Conservation (phyloP, 495 filamentous ascomycete genomes). For the Trichoderma gamsii region DNA sequence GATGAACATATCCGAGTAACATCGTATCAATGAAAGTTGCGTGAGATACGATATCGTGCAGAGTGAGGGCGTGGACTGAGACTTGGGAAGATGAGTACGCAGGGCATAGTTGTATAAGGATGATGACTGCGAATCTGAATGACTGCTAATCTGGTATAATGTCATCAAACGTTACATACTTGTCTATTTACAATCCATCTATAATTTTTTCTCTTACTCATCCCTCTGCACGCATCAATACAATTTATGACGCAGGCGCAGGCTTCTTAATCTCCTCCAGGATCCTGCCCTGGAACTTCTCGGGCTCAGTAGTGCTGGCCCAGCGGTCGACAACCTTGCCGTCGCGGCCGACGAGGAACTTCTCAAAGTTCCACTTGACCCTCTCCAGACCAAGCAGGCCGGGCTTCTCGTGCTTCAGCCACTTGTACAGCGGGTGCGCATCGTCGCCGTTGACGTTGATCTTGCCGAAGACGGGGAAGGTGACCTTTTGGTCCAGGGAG, state of each 20-base stretch:
- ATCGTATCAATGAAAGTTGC: too few species aligned
- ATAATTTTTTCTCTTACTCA: too few species aligned
- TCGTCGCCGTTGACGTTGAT: conserved; percentile 83
- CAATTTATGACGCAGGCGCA: not conserved
- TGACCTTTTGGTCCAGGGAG: conserved; percentile 90
- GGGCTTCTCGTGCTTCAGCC: conserved; percentile 80
- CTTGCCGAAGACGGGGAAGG: conserved; percentile 88
- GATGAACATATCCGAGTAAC: too few species aligned
- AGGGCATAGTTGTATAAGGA: too few species aligned
- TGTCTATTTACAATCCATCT: too few species aligned
- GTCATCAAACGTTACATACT: too few species aligned
- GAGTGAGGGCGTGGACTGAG: too few species aligned
- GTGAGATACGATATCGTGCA: too few species aligned
- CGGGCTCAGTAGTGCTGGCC: conserved; percentile 82
- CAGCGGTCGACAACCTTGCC: conserved; percentile 76
- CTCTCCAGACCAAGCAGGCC: conserved; percentile 79
- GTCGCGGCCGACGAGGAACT: conserved; percentile 84
- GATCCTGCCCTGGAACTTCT: conserved; percentile 65
- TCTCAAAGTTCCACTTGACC: conserved; percentile 98
- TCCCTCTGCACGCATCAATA: too few species aligned
- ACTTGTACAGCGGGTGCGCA: conserved; percentile 75
- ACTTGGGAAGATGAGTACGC: too few species aligned
- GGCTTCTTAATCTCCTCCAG: conserved; percentile 58
- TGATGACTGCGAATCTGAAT: too few species aligned
- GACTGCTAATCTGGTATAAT: too few species aligned